Evolutionary conservation across 768 basidiomycete genomes (phyloP).

Genomic region (Epithele typhae): DNA sequence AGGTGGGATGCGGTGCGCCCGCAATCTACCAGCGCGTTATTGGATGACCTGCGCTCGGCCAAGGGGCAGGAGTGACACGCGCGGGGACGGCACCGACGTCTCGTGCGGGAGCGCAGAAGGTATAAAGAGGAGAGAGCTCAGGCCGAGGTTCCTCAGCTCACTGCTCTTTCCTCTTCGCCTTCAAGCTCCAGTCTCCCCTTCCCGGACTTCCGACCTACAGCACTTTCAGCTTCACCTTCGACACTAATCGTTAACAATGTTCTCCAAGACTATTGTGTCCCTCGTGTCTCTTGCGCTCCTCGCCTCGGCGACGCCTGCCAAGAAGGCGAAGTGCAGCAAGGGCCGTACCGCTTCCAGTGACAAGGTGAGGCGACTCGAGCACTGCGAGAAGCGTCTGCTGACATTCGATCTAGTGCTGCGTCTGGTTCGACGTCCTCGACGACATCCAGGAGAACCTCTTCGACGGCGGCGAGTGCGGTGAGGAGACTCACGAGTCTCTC

Average conservation of each 20-base stretch:
- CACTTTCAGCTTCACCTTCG: background rate
- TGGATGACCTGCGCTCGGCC: no score
- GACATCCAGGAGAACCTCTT: constrained; percentile 36
- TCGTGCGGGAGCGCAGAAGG: no score
- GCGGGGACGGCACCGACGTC: no score
- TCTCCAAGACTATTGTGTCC: constrained; percentile 6
- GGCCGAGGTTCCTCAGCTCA: background rate
- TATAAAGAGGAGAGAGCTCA: background rate
- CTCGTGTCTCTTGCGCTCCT: constrained; percentile 4
- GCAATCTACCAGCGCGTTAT: no score
- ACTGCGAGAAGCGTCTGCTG: no score
- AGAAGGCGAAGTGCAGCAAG: constrained; percentile 11
- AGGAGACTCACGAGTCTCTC: constrained; percentile 28
- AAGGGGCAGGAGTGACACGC: no score
- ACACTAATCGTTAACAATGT: constrained; percentile 1
- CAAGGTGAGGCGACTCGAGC: no score
- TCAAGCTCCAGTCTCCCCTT: no score
- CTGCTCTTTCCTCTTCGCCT: background rate
- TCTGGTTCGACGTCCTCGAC: constrained; percentile 33
- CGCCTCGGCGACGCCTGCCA: constrained; percentile 6
- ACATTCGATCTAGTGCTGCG: constrained; percentile 1
- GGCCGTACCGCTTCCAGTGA: constrained; percentile 8
- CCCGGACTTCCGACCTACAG: no score
- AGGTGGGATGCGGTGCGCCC: no score
- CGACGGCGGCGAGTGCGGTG: constrained; percentile 33